Conservation (phyloP, 2,329 filamentous ascomycete species). For the Ilyonectria destructans region DNA sequence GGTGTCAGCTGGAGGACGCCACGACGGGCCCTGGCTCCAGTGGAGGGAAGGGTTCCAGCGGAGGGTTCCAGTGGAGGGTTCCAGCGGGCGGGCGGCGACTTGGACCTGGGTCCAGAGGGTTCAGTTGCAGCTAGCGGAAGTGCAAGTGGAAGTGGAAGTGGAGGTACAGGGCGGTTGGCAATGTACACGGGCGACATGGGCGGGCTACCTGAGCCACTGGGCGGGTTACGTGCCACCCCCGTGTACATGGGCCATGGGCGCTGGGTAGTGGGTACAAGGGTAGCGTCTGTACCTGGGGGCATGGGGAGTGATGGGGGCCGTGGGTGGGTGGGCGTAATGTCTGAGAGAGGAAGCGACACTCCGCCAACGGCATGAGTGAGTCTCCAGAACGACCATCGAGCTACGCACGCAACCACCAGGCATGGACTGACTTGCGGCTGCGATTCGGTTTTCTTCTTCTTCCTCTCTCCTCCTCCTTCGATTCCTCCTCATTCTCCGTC, state of each 20-base stretch:
- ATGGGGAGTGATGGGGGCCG: conserved; percentile 25
- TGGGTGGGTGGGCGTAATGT: conserved; percentile 37
- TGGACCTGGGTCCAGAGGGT: conserved; percentile 26
- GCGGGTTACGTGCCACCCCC: conserved; percentile 8
- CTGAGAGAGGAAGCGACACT: conserved; percentile 47
- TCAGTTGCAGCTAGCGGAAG: conserved; percentile 28
- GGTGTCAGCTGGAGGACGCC: conserved; percentile 51
- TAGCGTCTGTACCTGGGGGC: conserved; percentile 11
- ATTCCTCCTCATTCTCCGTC: conserved; percentile 34
- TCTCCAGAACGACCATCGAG: conserved; percentile 44
- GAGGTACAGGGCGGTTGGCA: conserved; percentile 3
- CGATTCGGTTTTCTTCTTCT: conserved; percentile 42
- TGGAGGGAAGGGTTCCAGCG: conserved; percentile 24
- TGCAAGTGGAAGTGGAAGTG: conserved; percentile 20
- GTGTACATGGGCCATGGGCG: background rate
- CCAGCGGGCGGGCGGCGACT: conserved; percentile 26
- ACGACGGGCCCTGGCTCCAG: conserved; percentile 48
- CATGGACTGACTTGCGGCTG: conserved; percentile 49
- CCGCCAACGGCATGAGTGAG: conserved; percentile 48
- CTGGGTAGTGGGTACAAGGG: conserved; percentile 23
- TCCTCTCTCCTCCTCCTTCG: conserved; percentile 33
- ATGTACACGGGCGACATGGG: conserved; percentile 22
- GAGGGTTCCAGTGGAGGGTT: conserved; percentile 21
- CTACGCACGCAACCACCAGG: conserved; percentile 50
- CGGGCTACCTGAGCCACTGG: conserved; percentile 18